Percentiles rank a stretch among this genome's conserved stretches.
phyloP scores from a whole-genome alignment of 305 asterid species.

The Fraxinus sp. region DNA sequence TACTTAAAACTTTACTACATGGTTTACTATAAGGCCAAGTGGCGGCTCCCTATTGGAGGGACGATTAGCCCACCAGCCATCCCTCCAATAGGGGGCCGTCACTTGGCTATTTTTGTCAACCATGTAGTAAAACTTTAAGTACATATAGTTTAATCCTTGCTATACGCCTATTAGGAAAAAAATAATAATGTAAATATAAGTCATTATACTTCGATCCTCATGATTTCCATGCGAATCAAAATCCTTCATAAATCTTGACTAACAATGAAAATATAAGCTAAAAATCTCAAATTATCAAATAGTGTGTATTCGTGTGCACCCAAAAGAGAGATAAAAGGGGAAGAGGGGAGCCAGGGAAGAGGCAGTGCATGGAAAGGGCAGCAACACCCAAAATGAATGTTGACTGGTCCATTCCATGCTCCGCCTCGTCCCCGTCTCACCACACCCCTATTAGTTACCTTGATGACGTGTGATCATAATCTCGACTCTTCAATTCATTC shows the following conservation, averaged over 20 bases:
- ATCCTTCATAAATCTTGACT: not conserved
- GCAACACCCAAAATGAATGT: slow-evolving; percentile 22
- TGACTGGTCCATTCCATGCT: slow-evolving; percentile 50
- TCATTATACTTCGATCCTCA: not conserved
- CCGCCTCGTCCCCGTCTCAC: slow-evolving; percentile 70
- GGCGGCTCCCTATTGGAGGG: too few species aligned
- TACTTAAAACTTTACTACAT: too few species aligned
- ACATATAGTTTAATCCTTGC: too few species aligned
- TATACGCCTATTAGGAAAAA: too few species aligned
- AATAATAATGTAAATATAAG: too few species aligned
- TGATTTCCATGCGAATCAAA: not conserved
- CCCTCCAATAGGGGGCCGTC: too few species aligned
- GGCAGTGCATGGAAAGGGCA: slow-evolving; percentile 59
- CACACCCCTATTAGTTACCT: slow-evolving; percentile 19
- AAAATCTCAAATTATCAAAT: not conserved
- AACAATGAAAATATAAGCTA: not conserved
- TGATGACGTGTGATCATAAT: not conserved
- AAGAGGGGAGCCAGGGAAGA: slow-evolving; percentile 47
- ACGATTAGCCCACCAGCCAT: too few species aligned
- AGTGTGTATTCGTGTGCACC: not conserved
- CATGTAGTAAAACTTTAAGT: too few species aligned
- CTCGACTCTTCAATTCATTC: not conserved
- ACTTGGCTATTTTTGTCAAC: too few species aligned
- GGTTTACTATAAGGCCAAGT: too few species aligned
- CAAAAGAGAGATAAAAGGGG: slow-evolving; percentile 1